Conservation (phyloP, 2,329 filamentous ascomycete species). For the Cladosporium sp. region DNA sequence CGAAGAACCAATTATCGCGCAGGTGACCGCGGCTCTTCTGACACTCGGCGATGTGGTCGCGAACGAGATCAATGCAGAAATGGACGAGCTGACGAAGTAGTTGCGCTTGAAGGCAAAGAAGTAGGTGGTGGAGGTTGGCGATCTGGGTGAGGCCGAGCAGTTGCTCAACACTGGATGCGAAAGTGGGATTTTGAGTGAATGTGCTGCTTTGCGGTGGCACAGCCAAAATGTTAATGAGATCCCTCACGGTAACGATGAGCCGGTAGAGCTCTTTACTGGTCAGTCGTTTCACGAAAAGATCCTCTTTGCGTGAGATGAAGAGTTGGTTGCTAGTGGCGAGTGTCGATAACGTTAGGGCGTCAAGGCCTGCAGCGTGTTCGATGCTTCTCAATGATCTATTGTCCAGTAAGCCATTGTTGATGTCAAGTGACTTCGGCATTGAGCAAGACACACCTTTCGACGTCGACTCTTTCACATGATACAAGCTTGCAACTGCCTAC, state of each 20-base stretch:
- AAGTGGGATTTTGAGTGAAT: constrained; percentile 10
- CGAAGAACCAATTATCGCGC: constrained; percentile 28
- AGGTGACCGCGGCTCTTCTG: constrained; percentile 21
- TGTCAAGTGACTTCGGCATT: neutral
- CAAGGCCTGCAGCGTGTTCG: constrained; percentile 7
- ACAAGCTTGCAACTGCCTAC: neutral
- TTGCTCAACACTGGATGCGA: constrained; percentile 17
- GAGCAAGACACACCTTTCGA: neutral
- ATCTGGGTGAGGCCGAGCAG: constrained; percentile 32
- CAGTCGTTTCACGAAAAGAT: constrained; percentile 27
- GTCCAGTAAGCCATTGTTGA: constrained; percentile 5
- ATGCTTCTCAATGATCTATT: constrained; percentile 15
- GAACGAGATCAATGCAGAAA: constrained; percentile 17
- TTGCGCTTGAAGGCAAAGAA: constrained; percentile 35
- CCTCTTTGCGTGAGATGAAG: constrained; percentile 34
- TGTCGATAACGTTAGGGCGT: constrained; percentile 25
- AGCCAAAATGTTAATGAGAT: constrained; percentile 30
- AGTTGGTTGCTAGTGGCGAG: constrained; percentile 30
- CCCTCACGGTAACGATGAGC: constrained; percentile 28
- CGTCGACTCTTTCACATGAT: neutral
- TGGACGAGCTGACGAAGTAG: constrained; percentile 24
- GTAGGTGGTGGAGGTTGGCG: constrained; percentile 42
- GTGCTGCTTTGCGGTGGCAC: constrained; percentile 10
- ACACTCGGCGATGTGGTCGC: constrained; percentile 21
- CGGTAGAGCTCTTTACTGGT: constrained; percentile 29